Conservation (phyloP, 1,139 yeast species). For the Geotrichum klebahnii region DNA sequence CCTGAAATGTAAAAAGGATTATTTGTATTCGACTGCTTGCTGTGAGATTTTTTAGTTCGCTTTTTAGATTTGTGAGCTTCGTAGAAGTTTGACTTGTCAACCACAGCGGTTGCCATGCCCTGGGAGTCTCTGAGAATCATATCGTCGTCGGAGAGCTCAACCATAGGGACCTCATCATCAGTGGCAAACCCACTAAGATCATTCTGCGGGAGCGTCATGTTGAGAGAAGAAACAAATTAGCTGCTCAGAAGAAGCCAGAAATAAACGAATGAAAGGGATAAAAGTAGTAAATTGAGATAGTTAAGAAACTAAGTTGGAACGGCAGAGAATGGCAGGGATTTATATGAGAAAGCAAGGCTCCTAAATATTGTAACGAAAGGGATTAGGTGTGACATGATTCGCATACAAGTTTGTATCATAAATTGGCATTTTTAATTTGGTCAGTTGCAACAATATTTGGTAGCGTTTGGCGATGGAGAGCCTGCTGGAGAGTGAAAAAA, state of each 20-base stretch:
- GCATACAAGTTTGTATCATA: no score
- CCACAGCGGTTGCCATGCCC: constrained; percentile 3
- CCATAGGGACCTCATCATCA: constrained; percentile 15
- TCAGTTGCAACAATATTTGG: no score
- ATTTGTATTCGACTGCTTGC: background rate
- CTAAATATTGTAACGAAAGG: no score
- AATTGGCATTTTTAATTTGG: no score
- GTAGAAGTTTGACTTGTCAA: background rate
- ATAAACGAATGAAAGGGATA: background rate
- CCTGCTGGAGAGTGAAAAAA: background rate
- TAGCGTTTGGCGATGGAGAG: no score
- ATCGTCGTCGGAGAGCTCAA: constrained; percentile 13
- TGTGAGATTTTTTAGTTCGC: background rate
- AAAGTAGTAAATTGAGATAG: background rate
- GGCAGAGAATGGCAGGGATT: no score
- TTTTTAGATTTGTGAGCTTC: background rate
- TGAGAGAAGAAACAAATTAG: background rate
- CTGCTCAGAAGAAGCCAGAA: background rate
- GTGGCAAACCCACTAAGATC: constrained; percentile 11
- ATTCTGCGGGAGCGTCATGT: constrained; percentile 3
- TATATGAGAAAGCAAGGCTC: no score
- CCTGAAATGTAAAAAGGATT: background rate
- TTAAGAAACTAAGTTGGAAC: background rate
- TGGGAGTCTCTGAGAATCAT: background rate
- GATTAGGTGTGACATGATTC: no score